A percentile compares a stretch with the other conserved stretches of the same genome.
Evolutionary conservation across 1,139 yeast species (phyloP).

Genomic region (Ogataea hybrid): DNA sequence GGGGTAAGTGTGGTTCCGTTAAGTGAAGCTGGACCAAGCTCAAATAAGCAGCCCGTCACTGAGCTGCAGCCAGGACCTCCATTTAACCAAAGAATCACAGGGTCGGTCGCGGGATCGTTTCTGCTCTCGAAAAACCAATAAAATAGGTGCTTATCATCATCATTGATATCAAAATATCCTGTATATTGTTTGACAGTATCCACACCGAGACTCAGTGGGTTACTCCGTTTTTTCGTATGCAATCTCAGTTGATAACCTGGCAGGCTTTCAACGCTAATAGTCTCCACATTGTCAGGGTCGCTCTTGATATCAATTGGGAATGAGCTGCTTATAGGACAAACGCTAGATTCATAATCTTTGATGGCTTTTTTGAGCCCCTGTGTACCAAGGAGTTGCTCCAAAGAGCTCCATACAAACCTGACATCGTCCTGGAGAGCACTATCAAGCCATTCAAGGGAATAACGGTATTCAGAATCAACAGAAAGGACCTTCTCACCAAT

Average conservation of each 20-base stretch:
- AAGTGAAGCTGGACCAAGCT: conserved; percentile 63
- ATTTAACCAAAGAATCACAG: conserved; percentile 67
- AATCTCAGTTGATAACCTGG: conserved; percentile 31
- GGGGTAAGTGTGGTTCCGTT: conserved; percentile 46
- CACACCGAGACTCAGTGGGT: conserved; percentile 33
- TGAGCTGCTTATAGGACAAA: conserved; percentile 48
- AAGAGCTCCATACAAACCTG: conserved; percentile 26
- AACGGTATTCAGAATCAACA: not conserved
- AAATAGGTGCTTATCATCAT: conserved; percentile 69
- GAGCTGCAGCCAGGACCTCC: conserved; percentile 81
- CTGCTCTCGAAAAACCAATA: conserved; percentile 76
- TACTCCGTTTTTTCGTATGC: conserved; percentile 22
- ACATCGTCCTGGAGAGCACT: conserved; percentile 16
- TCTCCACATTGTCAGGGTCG: conserved; percentile 11
- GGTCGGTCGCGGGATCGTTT: conserved; percentile 63
- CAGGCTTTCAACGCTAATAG: conserved; percentile 16
- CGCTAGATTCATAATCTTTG: conserved; percentile 6
- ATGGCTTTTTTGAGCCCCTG: conserved; percentile 20
- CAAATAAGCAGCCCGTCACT: conserved; percentile 64
- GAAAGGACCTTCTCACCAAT: not conserved
- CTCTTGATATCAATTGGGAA: conserved; percentile 55
- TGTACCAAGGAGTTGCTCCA: conserved; percentile 22
- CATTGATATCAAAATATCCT: conserved; percentile 59
- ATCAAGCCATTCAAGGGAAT: not conserved
- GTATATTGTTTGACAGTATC: conserved; percentile 62